phyloP scores from a whole-genome alignment of 495 filamentous ascomycete species.

The Cercophora newfieldiana region DNA sequence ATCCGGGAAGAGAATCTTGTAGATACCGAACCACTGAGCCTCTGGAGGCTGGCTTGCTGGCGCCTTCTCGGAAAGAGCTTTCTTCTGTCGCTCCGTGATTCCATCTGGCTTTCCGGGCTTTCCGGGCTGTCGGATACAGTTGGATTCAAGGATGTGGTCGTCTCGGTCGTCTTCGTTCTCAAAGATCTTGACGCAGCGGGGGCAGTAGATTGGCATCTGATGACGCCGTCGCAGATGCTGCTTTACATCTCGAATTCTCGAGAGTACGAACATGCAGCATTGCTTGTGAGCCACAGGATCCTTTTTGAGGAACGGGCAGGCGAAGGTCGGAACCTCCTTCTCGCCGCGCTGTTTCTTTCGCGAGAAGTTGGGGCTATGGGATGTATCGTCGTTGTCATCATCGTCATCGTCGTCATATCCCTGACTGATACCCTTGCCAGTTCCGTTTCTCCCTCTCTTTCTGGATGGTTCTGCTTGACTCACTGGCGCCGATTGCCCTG shows the following conservation, averaged over 20 bases:
- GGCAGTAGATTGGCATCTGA: slow-evolving; percentile 35
- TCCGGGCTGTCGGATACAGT: slow-evolving; percentile 19
- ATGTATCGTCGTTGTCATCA: not conserved
- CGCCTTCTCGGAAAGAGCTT: not conserved
- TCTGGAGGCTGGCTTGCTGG: not conserved
- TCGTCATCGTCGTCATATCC: not conserved
- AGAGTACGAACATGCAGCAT: slow-evolving; percentile 33
- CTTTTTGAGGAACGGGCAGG: slow-evolving; percentile 39
- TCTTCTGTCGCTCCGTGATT: slow-evolving; percentile 35
- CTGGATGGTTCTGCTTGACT: slow-evolving; percentile 1
- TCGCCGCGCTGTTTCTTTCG: not conserved
- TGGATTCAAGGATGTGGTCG: not conserved
- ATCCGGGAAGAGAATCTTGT: not conserved
- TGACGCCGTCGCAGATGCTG: slow-evolving; percentile 37
- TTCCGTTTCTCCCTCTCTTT: not conserved
- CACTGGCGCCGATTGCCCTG: not conserved
- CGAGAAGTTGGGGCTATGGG: not conserved
- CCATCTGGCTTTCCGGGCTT: slow-evolving; percentile 31
- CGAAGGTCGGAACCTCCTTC: slow-evolving; percentile 15
- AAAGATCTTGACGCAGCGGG: slow-evolving; percentile 24
- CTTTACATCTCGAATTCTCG: slow-evolving; percentile 38
- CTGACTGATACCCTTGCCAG: not conserved
- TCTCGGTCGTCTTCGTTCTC: not conserved
- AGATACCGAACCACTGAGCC: not conserved
- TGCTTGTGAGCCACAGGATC: slow-evolving; percentile 28